Percentiles rank a stretch among this genome's conserved stretches.
These are phyloP conservation scores for Immersiporthe knoxdaviesiana DNA, from an alignment of 2,329 filamentous ascomycete species.

Conservation along the genomic window DNA sequence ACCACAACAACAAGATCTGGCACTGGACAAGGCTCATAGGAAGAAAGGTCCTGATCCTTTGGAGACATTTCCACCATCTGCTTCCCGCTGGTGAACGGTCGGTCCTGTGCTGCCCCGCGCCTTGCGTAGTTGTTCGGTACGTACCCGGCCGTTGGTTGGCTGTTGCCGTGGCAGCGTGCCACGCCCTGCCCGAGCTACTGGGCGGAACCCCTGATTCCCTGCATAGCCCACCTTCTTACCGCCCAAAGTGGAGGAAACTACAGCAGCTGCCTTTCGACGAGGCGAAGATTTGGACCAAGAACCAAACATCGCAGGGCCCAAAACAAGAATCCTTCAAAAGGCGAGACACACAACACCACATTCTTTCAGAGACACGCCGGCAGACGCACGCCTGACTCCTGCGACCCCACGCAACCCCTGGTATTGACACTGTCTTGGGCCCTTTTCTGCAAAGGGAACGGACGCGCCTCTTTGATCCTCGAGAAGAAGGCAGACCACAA, in stretches of 20 bases:
- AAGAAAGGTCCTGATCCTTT: not conserved
- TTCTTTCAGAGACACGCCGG: conserved; percentile 16
- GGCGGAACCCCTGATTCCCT: conserved; percentile 9
- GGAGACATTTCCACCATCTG: not conserved
- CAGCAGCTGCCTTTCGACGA: conserved; percentile 13
- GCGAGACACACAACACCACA: conserved; percentile 10
- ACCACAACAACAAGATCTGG: too few species aligned
- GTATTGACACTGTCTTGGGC: not conserved
- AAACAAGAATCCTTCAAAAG: conserved; percentile 21
- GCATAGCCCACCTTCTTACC: conserved; percentile 14
- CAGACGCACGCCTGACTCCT: conserved; percentile 10
- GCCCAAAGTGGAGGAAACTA: conserved; percentile 13
- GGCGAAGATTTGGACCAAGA: conserved; percentile 22
- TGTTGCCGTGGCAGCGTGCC: conserved; percentile 17
- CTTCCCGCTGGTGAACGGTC: not conserved
- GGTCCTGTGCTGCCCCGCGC: conserved; percentile 4
- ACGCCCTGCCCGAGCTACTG: not conserved
- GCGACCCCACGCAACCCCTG: not conserved
- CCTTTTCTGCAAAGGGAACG: conserved; percentile 11
- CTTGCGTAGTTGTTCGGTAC: not conserved
- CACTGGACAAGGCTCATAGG: not conserved
- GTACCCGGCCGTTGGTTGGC: not conserved
- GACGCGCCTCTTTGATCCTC: not conserved
- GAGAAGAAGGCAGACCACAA: not conserved
- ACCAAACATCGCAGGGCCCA: conserved; percentile 12